phyloP scores from a whole-genome alignment of 768 basidiomycete genomes.

The Mycena olivaceomarginata region DNA sequence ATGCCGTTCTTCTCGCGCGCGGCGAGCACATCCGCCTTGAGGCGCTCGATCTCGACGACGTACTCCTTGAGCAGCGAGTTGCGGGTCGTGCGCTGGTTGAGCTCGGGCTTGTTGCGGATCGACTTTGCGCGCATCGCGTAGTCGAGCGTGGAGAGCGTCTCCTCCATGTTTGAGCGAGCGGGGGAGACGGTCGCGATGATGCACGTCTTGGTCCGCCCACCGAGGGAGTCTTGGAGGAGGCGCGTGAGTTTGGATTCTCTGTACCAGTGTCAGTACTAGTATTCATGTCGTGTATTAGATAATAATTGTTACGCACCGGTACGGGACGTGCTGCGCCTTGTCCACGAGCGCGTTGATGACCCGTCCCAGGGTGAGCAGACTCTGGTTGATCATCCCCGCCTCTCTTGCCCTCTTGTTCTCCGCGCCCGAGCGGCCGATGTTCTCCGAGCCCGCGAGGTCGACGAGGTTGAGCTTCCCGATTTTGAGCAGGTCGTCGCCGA shows the following conservation, averaged over 20 bases:
- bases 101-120: conserved; percentile 95
- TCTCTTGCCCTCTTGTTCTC: conserved; percentile 96
- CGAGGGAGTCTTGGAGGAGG: conserved; percentile 97
- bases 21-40: conserved; percentile 93
- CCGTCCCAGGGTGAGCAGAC: conserved; percentile 95
- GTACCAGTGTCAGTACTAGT: background rate
- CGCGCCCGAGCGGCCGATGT: conserved; percentile 97
- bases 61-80: conserved; percentile 96
- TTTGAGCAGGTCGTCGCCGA: conserved; percentile 90
- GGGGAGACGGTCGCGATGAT: conserved; percentile 98
- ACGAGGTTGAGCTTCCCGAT: conserved; percentile 98
- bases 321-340: conserved; percentile 93
- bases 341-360: conserved; percentile 98
- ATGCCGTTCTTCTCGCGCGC: conserved; percentile 98
- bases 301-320: no score
- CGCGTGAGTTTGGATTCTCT: conserved; percentile 99
- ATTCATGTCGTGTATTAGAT: no score
- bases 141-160: conserved; percentile 97
- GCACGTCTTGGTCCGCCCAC: conserved; percentile 97
- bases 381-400: conserved; percentile 99
- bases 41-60: conserved; percentile 92
- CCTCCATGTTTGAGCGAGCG: conserved; percentile 94
- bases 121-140: conserved; percentile 97
- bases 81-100: conserved; percentile 96
- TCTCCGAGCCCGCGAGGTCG: conserved; percentile 98